A percentile compares a stretch with the other conserved stretches of the same genome.
Conservation (phyloP, 75 land plant species). For the Azolla pinnata region DNA sequence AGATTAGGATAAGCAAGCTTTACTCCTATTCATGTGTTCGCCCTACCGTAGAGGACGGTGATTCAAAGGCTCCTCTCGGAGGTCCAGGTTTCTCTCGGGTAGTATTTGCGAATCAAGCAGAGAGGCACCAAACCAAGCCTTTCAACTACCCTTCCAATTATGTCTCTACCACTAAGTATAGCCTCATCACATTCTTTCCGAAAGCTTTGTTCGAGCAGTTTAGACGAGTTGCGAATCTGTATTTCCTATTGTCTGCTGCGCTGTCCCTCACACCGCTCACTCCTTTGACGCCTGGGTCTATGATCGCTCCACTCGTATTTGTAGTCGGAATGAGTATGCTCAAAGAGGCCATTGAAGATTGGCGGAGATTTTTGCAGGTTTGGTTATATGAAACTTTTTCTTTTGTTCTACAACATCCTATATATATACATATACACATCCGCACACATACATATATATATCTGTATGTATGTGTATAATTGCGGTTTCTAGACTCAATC, state of each 20-base stretch:
- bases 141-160: slow-evolving; percentile 54
- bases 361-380: slow-evolving; percentile 61
- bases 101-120: slow-evolving; percentile 63
- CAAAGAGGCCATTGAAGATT: slow-evolving; percentile 90
- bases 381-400: no score
- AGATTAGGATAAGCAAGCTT: slow-evolving; percentile 48
- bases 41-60: slow-evolving; percentile 20
- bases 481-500: no score
- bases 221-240: slow-evolving; percentile 77
- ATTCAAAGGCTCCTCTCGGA: slow-evolving; percentile 10
- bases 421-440: no score
- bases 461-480: no score
- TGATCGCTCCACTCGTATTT: slow-evolving; percentile 71
- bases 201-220: slow-evolving; percentile 91
- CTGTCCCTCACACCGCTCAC: slow-evolving; percentile 46
- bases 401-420: no score
- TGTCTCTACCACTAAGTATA: slow-evolving; percentile 82
- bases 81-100: slow-evolving; percentile 64
- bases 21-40: slow-evolving; percentile 46
- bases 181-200: slow-evolving; percentile 61
- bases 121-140: slow-evolving; percentile 45
- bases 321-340: slow-evolving; percentile 81
- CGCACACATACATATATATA: no score
- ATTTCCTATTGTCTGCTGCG: slow-evolving; percentile 64
- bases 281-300: slow-evolving; percentile 48